phyloP scores from a whole-genome alignment of 768 basidiomycete genomes.

The Naganishia vishniacii region DNA sequence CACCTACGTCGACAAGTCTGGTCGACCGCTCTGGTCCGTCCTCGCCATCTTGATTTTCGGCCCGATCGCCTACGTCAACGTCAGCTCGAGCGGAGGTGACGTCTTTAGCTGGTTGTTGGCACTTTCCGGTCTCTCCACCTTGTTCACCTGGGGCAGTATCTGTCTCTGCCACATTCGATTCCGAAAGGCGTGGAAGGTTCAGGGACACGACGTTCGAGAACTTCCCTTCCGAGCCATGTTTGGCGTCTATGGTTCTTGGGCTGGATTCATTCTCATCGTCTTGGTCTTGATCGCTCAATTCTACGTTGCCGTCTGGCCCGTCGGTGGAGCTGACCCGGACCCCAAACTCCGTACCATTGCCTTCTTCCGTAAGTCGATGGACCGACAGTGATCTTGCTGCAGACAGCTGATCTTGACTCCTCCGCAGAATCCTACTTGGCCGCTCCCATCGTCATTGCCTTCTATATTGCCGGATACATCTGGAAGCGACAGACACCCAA shows the following conservation, averaged over 20 bases:
- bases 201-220: conserved; percentile 55
- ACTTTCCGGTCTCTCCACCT: conserved; percentile 61
- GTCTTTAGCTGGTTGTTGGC: conserved; percentile 55
- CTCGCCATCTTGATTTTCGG: conserved; percentile 43
- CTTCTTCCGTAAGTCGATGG: conserved; percentile 40
- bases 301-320: conserved; percentile 47
- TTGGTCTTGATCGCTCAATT: conserved; percentile 53
- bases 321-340: conserved; percentile 33
- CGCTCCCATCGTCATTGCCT: conserved; percentile 37
- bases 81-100: conserved; percentile 25
- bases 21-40: conserved; percentile 61
- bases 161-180: conserved; percentile 55
- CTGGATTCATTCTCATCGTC: conserved; percentile 57
- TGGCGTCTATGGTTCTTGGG: conserved; percentile 42
- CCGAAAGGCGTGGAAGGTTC: conserved; percentile 58
- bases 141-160: conserved; percentile 65
- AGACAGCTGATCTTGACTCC: neutral
- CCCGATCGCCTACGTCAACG: conserved; percentile 41
- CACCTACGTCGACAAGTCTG: conserved; percentile 60
- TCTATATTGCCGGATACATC: conserved; percentile 38
- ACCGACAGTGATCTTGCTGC: too few relatives aligned
- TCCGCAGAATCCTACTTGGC: conserved; percentile 39
- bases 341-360: conserved; percentile 30
- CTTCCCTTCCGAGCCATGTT: conserved; percentile 59
- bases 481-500: conserved; percentile 43